phyloP scores from a whole-genome alignment of 202 grass and related monocot species.

The Carex arenaria region DNA sequence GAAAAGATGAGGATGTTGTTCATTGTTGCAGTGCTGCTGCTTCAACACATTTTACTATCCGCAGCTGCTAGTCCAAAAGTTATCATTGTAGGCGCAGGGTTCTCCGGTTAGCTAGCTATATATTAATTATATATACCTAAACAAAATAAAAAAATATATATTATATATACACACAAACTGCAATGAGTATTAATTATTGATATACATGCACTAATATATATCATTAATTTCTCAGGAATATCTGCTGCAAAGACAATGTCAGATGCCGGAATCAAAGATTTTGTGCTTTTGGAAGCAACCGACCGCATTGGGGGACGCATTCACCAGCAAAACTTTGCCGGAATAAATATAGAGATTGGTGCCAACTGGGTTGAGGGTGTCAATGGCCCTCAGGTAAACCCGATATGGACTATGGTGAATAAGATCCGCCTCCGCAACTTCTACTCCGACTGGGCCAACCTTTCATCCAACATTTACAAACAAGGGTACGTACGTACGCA shows the following conservation, averaged over 20 bases:
- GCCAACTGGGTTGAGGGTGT: constrained; percentile 67
- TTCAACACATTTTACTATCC: background rate
- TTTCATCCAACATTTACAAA: constrained; percentile 46
- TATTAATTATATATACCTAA: background rate
- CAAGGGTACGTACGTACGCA: constrained; percentile 10
- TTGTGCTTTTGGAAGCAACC: constrained; percentile 53
- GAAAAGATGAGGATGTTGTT: no score
- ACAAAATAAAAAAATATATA: no score
- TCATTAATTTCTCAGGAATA: constrained; percentile 33
- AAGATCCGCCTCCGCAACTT: constrained; percentile 36
- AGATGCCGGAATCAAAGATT: constrained; percentile 47
- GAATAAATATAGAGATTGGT: constrained; percentile 47
- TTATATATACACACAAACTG: no score
- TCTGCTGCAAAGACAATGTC: constrained; percentile 59
- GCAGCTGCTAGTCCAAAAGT: constrained; percentile 10
- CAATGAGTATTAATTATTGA: no score
- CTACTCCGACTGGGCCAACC: constrained; percentile 36
- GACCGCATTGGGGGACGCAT: constrained; percentile 54
- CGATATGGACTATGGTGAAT: constrained; percentile 51
- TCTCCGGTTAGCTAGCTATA: constrained; percentile 34
- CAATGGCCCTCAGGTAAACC: constrained; percentile 35
- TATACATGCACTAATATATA: no score
- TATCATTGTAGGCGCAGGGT: constrained; percentile 54
- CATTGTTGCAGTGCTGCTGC: background rate
- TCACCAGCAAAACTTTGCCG: constrained; percentile 39